These are phyloP conservation scores for Schoenoplectus tabernaemontani DNA, from an alignment of 202 grass and related monocot species.

Conservation along the genomic window DNA sequence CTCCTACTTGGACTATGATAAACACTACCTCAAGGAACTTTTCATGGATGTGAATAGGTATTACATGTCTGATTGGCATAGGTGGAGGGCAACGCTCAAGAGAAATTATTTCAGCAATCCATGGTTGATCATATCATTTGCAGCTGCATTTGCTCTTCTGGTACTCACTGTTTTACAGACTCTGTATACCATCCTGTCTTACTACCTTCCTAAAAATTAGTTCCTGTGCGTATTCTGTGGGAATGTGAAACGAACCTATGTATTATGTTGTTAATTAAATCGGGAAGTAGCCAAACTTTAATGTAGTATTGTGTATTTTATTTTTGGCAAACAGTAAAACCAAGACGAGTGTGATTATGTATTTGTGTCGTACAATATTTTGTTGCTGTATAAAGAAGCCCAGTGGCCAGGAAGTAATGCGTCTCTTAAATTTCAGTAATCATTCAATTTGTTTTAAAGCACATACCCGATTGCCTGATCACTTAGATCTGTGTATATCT, in stretches of 20 bases:
- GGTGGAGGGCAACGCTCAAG: conserved; percentile 34
- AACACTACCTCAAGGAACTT: conserved; percentile 32
- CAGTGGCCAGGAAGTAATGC: too few species aligned
- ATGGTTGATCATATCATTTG: conserved; percentile 48
- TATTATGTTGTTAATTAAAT: too few species aligned
- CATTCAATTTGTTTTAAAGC: too few species aligned
- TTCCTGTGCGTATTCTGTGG: background rate
- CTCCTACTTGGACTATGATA: background rate
- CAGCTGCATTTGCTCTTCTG: conserved; percentile 39
- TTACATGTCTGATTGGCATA: conserved; percentile 35
- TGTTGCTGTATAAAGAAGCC: too few species aligned
- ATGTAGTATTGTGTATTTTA: too few species aligned
- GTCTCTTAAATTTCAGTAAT: too few species aligned
- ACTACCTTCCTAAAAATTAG: background rate
- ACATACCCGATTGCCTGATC: too few species aligned
- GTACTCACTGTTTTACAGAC: conserved; percentile 55
- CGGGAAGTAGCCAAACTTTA: too few species aligned
- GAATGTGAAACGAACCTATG: background rate
- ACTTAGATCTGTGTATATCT: too few species aligned
- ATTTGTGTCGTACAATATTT: too few species aligned
- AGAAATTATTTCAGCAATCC: conserved; percentile 60
- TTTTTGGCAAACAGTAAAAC: too few species aligned
- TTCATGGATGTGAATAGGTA: conserved; percentile 24
- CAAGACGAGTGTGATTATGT: too few species aligned
- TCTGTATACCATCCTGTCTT: conserved; percentile 37